A percentile compares a stretch with the other conserved stretches of the same genome.
These are phyloP conservation scores for Sextonia rubra DNA, from an alignment of 164 flowering plant genomes.

Conservation along the genomic window DNA sequence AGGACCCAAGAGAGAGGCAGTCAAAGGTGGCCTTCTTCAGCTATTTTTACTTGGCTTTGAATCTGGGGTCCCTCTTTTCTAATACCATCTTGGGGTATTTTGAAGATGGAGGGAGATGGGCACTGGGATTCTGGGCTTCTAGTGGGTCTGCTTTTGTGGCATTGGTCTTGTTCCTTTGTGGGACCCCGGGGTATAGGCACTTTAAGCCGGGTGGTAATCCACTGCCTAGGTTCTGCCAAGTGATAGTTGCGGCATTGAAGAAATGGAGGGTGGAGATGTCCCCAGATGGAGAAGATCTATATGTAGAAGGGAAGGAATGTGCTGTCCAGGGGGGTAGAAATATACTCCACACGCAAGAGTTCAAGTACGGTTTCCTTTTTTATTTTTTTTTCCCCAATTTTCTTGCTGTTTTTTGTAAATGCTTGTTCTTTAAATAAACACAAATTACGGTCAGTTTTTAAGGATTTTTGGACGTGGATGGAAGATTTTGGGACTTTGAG, in stretches of 20 bases:
- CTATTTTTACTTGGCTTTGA: slow-evolving; percentile 84
- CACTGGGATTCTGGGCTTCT: slow-evolving; percentile 81
- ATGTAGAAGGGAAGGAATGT: slow-evolving; percentile 33
- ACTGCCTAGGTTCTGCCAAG: slow-evolving; percentile 66
- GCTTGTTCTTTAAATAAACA: too few relatives aligned
- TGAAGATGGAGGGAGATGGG: slow-evolving; percentile 88
- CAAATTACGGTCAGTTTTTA: too few relatives aligned
- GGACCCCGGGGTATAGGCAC: slow-evolving; percentile 68
- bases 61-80: slow-evolving; percentile 85
- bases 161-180: slow-evolving; percentile 59
- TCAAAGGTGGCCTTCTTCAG: slow-evolving; percentile 86
- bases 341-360: slow-evolving; percentile 68
- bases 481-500: too few relatives aligned
- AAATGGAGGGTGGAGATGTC: slow-evolving; percentile 54
- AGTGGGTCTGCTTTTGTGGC: slow-evolving; percentile 64
- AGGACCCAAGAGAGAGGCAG: slow-evolving; percentile 51
- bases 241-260: slow-evolving; percentile 55
- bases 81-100: slow-evolving; percentile 74
- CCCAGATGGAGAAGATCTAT: slow-evolving; percentile 34
- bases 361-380: slow-evolving; percentile 47
- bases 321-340: slow-evolving; percentile 40
- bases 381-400: background rate
- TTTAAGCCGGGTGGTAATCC: slow-evolving; percentile 87
- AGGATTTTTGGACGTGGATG: too few relatives aligned
- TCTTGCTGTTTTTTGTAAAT: too few relatives aligned